Evolutionary conservation across 371 early-diverging fungal species (phyloP), one percentile per base, ranked within the genome.

Genomic region (Mortierella sp.): DNA sequence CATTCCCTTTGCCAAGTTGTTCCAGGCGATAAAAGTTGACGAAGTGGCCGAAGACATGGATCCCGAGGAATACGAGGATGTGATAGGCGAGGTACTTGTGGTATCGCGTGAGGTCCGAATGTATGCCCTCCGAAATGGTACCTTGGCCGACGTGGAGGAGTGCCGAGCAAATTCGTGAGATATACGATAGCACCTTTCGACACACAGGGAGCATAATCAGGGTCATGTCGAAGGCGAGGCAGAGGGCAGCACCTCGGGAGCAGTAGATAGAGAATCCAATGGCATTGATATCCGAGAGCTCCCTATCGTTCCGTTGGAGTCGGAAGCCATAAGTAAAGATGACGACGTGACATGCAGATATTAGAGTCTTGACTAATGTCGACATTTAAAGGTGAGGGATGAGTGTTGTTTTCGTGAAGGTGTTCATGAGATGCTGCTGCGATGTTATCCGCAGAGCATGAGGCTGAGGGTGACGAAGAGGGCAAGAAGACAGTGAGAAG

Each of bases 191-290:
- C 23, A 91, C 63, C 56, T 88, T 94, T 26, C 94, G 84, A 76
- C 94, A 93, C 44, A 94, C 86, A 9, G 94, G 92, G 64, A 94
- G 82, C 69, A 94, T 83, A 37, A 94, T 82, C 39, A 94, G 58
- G 56, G 87, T 89, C 56, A 81, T 80, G 55, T 84, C 82, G 37
- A 85, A 66, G 56, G 81, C 82, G 17, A 87, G 76, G 26, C 80
- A 79, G 31, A 87, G 79, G 6, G 86, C 87, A 8, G 87, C 86
- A 23, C 86, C 86, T 37, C 87, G 80, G 23, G 83, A 84, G 23
- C 80, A 68, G 50, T 57, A 81, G 50, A 86, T 84, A 0, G 83
- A 84, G 19, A 54, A 56, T 1, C 80, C 81, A 44, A 86, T 69
- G 6, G 57, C 28, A 51, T 86, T 83, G 61, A 86, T 80, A 26